Percentiles rank a stretch among this genome's conserved stretches.
Evolutionary conservation across 495 filamentous ascomycete species (phyloP).

Genomic region (Xylaria cubensis): DNA sequence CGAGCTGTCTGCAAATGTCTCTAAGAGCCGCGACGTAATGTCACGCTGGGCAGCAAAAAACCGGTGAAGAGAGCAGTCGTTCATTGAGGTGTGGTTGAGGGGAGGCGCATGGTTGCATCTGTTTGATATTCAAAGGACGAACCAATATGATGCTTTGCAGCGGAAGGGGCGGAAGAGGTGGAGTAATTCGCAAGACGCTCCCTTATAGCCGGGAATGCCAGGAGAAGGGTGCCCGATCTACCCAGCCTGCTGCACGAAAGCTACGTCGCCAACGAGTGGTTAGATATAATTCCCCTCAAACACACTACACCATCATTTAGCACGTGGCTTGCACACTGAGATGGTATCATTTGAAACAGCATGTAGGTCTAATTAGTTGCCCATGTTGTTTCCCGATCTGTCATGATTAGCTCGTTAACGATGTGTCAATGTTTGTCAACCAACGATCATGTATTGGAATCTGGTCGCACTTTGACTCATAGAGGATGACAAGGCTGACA

Average conservation of each 20-base stretch:
- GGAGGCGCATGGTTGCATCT: neutral
- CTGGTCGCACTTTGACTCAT: neutral
- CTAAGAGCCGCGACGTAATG: neutral
- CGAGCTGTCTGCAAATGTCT: neutral
- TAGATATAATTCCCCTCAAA: neutral
- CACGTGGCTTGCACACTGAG: neutral
- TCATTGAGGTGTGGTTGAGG: neutral
- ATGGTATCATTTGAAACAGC: neutral
- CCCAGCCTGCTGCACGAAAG: neutral
- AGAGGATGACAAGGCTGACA: neutral
- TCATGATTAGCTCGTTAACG: neutral
- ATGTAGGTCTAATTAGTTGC: neutral
- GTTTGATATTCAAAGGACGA: neutral
- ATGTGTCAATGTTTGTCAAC: neutral
- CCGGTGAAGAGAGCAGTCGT: neutral
- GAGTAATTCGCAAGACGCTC: neutral
- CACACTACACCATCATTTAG: neutral
- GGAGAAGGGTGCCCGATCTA: neutral
- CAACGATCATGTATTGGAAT: neutral
- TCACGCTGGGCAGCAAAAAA: neutral
- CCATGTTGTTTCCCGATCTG: no score
- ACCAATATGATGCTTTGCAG: neutral
- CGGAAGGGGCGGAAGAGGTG: neutral
- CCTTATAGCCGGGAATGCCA: neutral
- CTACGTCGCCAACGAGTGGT: neutral